phyloP scores from a whole-genome alignment of 2,329 filamentous ascomycete species.

The Stemphylium beticola region DNA sequence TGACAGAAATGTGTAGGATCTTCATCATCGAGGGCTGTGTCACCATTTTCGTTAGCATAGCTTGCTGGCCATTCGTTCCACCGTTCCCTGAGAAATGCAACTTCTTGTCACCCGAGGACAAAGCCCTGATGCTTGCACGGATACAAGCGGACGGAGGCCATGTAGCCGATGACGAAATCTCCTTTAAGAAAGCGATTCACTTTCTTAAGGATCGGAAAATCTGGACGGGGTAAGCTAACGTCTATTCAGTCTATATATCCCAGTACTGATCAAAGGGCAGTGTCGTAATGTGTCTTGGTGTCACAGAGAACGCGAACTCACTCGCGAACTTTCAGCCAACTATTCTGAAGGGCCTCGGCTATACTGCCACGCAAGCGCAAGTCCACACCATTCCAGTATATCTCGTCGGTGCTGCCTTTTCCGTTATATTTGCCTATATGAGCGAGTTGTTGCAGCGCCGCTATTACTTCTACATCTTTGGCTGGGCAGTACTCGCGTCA shows the following conservation, averaged over 20 bases:
- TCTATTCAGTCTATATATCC: slow-evolving; percentile 38
- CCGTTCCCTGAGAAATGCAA: slow-evolving; percentile 56
- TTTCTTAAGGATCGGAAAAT: slow-evolving; percentile 62
- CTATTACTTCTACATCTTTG: slow-evolving; percentile 40
- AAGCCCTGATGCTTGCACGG: slow-evolving; percentile 59
- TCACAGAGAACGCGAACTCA: slow-evolving; percentile 41
- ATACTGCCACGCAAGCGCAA: slow-evolving; percentile 42
- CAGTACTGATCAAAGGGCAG: slow-evolving; percentile 9
- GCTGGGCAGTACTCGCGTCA: slow-evolving; percentile 49
- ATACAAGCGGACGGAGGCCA: slow-evolving; percentile 55
- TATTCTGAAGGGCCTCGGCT: slow-evolving; percentile 45
- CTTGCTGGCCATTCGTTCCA: slow-evolving; percentile 59
- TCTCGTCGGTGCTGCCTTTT: slow-evolving; percentile 37
- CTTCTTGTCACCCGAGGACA: slow-evolving; percentile 59
- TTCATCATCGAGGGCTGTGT: slow-evolving; percentile 67
- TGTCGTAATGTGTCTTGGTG: slow-evolving; percentile 38
- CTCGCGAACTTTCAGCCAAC: slow-evolving; percentile 45
- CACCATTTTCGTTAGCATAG: slow-evolving; percentile 56
- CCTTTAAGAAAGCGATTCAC: slow-evolving; percentile 53
- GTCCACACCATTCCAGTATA: slow-evolving; percentile 47
- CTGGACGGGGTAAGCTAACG: slow-evolving; percentile 56
- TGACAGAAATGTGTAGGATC: slow-evolving; percentile 46
- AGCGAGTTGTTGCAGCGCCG: slow-evolving; percentile 35
- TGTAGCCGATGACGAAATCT: slow-evolving; percentile 54
- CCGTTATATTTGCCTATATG: slow-evolving; percentile 38